A percentile compares a stretch with the other conserved stretches of the same genome.
Conservation (phyloP, 164 flowering plant species). For the Kingdonia uniflora region DNA sequence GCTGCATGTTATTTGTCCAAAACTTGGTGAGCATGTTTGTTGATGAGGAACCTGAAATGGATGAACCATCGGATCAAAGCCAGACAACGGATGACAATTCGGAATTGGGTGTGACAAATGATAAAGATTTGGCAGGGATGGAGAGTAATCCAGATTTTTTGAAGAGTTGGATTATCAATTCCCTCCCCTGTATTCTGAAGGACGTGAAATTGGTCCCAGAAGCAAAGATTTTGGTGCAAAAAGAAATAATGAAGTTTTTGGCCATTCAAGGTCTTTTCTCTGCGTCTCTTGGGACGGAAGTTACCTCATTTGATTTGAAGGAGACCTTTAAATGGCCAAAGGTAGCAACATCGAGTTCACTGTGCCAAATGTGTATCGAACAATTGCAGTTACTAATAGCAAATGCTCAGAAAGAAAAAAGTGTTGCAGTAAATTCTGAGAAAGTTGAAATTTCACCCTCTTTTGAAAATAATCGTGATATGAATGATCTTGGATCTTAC, state of each 20-base stretch:
- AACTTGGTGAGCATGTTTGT: slow-evolving; percentile 65
- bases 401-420: slow-evolving; percentile 70
- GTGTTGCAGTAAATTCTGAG: slow-evolving; percentile 47
- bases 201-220: slow-evolving; percentile 56
- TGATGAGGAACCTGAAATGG: slow-evolving; percentile 57
- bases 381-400: slow-evolving; percentile 74
- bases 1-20: slow-evolving; percentile 68
- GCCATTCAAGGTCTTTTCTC: slow-evolving; percentile 91
- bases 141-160: slow-evolving; percentile 44
- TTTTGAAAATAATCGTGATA: slow-evolving; percentile 33
- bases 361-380: slow-evolving; percentile 71
- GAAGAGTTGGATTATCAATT: slow-evolving; percentile 79
- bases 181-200: slow-evolving; percentile 62
- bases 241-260: slow-evolving; percentile 77
- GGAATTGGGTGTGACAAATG: slow-evolving; percentile 66
- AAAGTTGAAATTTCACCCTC: slow-evolving; percentile 45
- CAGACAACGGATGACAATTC: slow-evolving; percentile 92
- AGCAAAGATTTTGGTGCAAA: slow-evolving; percentile 53
- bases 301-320: slow-evolving; percentile 85
- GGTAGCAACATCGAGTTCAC: slow-evolving; percentile 56
- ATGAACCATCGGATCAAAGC: slow-evolving; percentile 93
- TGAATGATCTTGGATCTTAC: slow-evolving; percentile 70
- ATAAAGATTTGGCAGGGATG: slow-evolving; percentile 43
- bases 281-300: slow-evolving; percentile 90
- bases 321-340: slow-evolving; percentile 95